phyloP scores from a whole-genome alignment of 177 flowering plant genomes.

The Vitis hybrid region DNA sequence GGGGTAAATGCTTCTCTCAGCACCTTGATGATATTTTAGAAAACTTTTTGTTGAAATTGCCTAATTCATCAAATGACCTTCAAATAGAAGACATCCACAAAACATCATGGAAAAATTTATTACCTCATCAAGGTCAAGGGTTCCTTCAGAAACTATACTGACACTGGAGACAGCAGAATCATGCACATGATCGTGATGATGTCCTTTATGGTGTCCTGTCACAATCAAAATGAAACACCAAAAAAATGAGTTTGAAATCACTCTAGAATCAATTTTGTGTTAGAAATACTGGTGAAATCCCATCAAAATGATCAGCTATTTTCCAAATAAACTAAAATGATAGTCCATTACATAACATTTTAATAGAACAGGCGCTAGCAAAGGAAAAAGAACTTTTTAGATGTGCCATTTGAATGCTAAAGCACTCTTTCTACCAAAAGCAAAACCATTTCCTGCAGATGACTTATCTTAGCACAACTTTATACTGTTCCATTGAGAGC shows the following conservation, averaged over 20 bases:
- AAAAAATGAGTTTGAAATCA: background rate
- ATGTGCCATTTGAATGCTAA: too few species aligned
- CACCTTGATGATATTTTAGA: too few species aligned
- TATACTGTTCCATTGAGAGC: too few species aligned
- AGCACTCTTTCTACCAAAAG: too few species aligned
- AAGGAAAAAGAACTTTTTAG: background rate
- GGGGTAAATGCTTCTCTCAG: too few species aligned
- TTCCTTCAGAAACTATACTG: conserved; percentile 85
- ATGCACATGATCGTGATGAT: conserved; percentile 76
- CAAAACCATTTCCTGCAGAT: too few species aligned
- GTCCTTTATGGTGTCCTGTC: conserved; percentile 55
- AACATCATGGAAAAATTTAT: background rate
- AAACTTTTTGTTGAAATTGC: too few species aligned
- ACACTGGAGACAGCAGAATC: conserved; percentile 95
- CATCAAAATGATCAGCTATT: too few species aligned
- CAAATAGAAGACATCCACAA: too few species aligned
- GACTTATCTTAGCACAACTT: too few species aligned
- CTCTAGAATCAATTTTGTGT: background rate
- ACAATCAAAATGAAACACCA: conserved; percentile 8
- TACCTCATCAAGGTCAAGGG: conserved; percentile 95
- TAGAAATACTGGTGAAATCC: too few species aligned
- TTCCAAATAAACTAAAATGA: background rate
- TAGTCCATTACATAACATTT: background rate
- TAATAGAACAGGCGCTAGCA: background rate
- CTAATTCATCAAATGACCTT: too few species aligned